Base-by-base conservation (phyloP, 768 basidiomycete species). In the Collybia sordida region DNA sequence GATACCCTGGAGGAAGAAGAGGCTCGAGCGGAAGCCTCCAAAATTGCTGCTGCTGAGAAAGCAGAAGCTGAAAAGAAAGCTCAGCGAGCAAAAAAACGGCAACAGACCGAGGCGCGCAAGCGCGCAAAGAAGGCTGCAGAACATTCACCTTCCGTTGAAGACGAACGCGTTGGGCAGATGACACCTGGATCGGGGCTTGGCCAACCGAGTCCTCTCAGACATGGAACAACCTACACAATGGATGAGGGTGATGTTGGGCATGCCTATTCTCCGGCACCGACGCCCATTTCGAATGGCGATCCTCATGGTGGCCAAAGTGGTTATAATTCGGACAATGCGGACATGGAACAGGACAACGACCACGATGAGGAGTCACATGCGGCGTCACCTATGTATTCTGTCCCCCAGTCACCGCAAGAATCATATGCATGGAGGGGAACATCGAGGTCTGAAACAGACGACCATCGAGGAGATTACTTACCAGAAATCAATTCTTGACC, bases 1-100 rank as follows among this genome's bases (percentile, higher is more conserved):
- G 92, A 94, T 56, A 80, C 74, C n/a, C 65, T 72, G 24, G 93
- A 96, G 53, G 95, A 94, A 61, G 75, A 77, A 21, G 83, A 85
- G 56, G 83, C 84, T 3, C 76, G 74, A 40, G 62, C 61, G 1
- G 80, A 83, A 37, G 65, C 69, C 1, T 62, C 62, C 4, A 67
- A 64, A 39, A 55, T 63, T 12, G 78, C 75, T 7, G 70, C 72
- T 6, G 62, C 59, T 15, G 71, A 72, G 15, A 75, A 64, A 42
- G 65, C 59, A 0, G 77, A 81, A 53, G 73, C 71, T n/a, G 80
- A 80, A 36, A 80, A 75, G 56, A 76, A 72, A 48, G 69, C 71
- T 7, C 74, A 76, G 59, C 73, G 69, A 56, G 73, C 71, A 49
- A 74, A 71, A 50, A 80, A 77, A 56, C 78, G 75, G 22, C 68